phyloP scores from a whole-genome alignment of 2,329 filamentous ascomycete species.

The Beauveria bassiana region DNA sequence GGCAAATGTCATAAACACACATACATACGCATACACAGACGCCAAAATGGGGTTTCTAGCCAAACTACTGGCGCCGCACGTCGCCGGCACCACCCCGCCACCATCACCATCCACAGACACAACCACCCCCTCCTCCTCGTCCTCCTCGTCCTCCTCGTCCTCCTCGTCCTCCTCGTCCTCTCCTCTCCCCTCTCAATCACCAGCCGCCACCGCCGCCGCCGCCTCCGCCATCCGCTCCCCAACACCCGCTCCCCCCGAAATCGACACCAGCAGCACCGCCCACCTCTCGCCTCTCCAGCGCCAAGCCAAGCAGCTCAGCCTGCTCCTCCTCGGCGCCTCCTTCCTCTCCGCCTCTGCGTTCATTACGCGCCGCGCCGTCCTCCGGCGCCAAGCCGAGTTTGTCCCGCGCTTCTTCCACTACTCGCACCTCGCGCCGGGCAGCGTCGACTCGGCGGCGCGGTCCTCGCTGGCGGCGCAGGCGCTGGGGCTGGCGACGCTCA shows the following conservation, averaged over 20 bases:
- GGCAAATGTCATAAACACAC: neutral
- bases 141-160: neutral
- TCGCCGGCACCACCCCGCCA: slow-evolving; percentile 10
- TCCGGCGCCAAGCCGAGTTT: slow-evolving; percentile 51
- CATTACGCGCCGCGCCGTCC: slow-evolving; percentile 63
- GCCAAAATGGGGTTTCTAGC: slow-evolving; percentile 7
- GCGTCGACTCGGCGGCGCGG: slow-evolving; percentile 23
- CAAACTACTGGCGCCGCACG: slow-evolving; percentile 8
- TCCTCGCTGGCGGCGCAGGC: slow-evolving; percentile 70
- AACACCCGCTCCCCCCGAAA: slow-evolving; percentile 10
- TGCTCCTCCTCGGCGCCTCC: slow-evolving; percentile 67
- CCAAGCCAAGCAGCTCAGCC: slow-evolving; percentile 51
- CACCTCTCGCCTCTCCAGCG: slow-evolving; percentile 36
- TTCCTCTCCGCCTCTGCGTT: slow-evolving; percentile 68
- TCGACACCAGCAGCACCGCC: slow-evolving; percentile 15
- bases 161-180: neutral
- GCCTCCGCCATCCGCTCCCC: slow-evolving; percentile 6
- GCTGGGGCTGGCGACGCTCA: slow-evolving; percentile 78
- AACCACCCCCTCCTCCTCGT: neutral
- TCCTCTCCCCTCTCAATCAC: neutral
- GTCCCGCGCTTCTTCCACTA: slow-evolving; percentile 63
- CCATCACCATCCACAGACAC: neutral
- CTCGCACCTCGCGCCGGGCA: slow-evolving; percentile 37
- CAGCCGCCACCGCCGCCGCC: neutral
- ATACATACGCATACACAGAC: neutral